Conservation (phyloP, 2,329 filamentous ascomycete species). For the Neonectria magnoliae region DNA sequence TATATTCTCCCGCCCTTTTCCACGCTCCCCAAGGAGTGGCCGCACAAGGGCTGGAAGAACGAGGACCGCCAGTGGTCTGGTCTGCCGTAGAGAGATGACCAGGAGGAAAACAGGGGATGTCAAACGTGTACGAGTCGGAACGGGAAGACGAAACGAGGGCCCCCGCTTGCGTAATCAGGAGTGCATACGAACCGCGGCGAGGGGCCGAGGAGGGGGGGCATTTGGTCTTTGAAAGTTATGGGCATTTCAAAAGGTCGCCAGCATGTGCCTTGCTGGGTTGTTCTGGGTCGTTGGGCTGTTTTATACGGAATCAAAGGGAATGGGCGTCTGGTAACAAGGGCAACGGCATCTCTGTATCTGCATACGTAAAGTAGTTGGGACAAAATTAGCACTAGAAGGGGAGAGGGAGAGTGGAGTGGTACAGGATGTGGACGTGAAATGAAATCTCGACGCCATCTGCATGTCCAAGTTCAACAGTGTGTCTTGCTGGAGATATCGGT, state of each 20-base stretch:
- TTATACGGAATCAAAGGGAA: constrained; percentile 15
- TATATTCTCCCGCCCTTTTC: constrained; percentile 69
- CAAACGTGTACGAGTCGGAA: constrained; percentile 22
- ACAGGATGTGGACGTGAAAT: constrained; percentile 8
- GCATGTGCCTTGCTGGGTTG: constrained; percentile 13
- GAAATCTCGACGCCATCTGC: constrained; percentile 7
- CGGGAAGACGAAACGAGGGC: constrained; percentile 12
- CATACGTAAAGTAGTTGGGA: constrained; percentile 14
- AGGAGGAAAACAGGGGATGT: not conserved
- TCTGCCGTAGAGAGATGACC: constrained; percentile 29
- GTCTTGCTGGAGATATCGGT: not conserved
- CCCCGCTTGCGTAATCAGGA: constrained; percentile 12
- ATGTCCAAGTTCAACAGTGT: not conserved
- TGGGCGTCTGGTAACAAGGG: constrained; percentile 22
- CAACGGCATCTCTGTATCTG: constrained; percentile 18
- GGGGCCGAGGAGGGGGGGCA: not conserved
- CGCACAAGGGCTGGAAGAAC: constrained; percentile 47
- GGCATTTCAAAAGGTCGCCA: constrained; percentile 19
- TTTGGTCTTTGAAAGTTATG: constrained; percentile 4
- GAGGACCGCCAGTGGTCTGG: constrained; percentile 41
- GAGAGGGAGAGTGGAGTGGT: constrained; percentile 1
- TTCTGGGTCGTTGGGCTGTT: constrained; percentile 17
- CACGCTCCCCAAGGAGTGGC: constrained; percentile 70
- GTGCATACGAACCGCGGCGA: constrained; percentile 4
- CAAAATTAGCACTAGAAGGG: constrained; percentile 16